These are phyloP conservation scores for Adansonia madagascariensis DNA, from an alignment of 441 rosid species.

Conservation along the genomic window DNA sequence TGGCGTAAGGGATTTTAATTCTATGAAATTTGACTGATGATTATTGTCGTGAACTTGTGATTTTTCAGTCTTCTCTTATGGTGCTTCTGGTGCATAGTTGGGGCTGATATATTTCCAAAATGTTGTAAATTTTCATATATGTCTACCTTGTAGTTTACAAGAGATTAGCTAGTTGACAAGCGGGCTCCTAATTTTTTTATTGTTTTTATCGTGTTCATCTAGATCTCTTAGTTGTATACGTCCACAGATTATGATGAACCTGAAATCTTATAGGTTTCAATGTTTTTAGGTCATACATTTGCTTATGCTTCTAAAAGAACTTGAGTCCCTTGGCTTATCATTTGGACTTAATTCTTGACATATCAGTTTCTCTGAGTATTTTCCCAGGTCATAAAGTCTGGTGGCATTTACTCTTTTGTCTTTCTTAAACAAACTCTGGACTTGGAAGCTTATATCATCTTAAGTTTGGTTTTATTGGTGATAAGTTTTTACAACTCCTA, in stretches of 20 bases:
- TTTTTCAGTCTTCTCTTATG: not conserved
- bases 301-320: constrained; percentile 11
- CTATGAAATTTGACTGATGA: not conserved
- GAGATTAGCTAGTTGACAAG: not conserved
- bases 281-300: constrained; percentile 5
- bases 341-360: not conserved
- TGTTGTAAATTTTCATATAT: not conserved
- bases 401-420: not conserved
- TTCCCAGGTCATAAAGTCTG: not conserved
- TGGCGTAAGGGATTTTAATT: not conserved
- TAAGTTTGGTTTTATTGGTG: constrained; percentile 22
- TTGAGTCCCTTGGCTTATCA: not conserved
- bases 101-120: not conserved
- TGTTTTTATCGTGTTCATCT: not conserved
- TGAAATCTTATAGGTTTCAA: constrained; percentile 3
- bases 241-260: not conserved
- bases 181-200: not conserved
- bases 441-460: constrained; percentile 13
- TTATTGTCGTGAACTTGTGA: not conserved
- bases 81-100: not conserved
- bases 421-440: not conserved
- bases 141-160: not conserved
- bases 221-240: not conserved
- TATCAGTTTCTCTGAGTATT: not conserved
- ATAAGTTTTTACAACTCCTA: constrained; percentile 23